Evolutionary conservation across 345 rosid genomes (phyloP).

Genomic region (Raphanus sativus): DNA sequence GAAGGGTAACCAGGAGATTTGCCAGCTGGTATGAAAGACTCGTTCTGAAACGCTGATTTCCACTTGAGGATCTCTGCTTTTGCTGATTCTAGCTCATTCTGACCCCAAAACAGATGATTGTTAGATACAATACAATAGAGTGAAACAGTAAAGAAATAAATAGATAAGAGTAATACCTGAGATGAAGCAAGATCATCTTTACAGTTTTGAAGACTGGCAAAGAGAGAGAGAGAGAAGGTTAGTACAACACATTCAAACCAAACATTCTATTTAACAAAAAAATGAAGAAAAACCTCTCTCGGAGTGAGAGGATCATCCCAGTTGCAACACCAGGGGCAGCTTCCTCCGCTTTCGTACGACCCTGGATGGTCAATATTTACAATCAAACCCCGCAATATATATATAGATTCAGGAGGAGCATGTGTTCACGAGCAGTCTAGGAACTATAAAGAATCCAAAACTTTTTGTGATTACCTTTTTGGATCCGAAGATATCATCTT

Average conservation of each 20-base stretch:
- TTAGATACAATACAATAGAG: neutral
- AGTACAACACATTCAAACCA: neutral
- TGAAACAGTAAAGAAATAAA: neutral
- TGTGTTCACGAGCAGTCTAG: no score
- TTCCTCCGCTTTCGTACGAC: neutral
- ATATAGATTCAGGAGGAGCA: no score
- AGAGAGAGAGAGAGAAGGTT: neutral
- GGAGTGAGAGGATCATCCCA: neutral
- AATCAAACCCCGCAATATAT: neutral
- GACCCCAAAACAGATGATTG: neutral
- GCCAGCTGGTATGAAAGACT: constrained; percentile 61
- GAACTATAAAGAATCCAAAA: neutral
- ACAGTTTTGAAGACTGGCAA: constrained; percentile 75
- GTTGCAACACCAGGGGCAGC: neutral
- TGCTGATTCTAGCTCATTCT: constrained; percentile 78
- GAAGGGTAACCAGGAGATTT: constrained; percentile 68
- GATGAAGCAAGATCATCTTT: constrained; percentile 47
- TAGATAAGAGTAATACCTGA: constrained; percentile 51
- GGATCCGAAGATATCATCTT: constrained; percentile 74
- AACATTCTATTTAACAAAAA: neutral
- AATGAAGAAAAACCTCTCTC: neutral
- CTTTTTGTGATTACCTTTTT: constrained; percentile 51
- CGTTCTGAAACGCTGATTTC: constrained; percentile 84
- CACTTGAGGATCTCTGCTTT: constrained; percentile 73
- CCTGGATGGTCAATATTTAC: neutral